These are phyloP conservation scores for Neurospora sp. DNA, from an alignment of 495 filamentous ascomycete genomes.

Conservation along the genomic window DNA sequence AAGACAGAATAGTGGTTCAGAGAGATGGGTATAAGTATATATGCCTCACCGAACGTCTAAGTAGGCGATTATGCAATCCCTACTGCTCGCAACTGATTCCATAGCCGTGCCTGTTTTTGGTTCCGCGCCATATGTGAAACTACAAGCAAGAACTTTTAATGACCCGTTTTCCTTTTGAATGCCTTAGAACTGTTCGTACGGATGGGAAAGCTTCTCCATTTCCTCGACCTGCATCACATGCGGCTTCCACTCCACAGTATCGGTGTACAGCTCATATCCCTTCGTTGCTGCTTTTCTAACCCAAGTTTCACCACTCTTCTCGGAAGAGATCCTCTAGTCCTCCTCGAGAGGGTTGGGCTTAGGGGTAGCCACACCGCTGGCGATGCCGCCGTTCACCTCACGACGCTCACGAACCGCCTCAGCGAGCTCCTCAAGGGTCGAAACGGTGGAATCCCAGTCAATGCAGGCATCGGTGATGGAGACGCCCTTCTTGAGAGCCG, in stretches of 20 bases:
- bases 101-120: background rate
- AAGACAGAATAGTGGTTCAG: background rate
- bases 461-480: conserved; percentile 98
- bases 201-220: background rate
- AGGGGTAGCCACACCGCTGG: conserved; percentile 13
- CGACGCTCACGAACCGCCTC: conserved; percentile 72
- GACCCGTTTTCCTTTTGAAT: background rate
- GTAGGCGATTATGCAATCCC: background rate
- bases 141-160: background rate
- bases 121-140: background rate
- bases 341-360: conserved; percentile 34
- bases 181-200: background rate
- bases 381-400: conserved; percentile 23
- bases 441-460: conserved; percentile 80
- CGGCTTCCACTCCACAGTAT: background rate
- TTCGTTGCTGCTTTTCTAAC: background rate
- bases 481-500: conserved; percentile 78
- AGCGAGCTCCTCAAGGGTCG: conserved; percentile 77
- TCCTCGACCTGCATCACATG: background rate
- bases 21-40: background rate
- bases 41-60: background rate
- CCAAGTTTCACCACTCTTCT: background rate
- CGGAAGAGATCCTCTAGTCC: conserved; percentile 20
- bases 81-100: background rate
- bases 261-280: background rate